Base-by-base conservation (phyloP, 306 rosid genomes). In the Quercus robur region DNA sequence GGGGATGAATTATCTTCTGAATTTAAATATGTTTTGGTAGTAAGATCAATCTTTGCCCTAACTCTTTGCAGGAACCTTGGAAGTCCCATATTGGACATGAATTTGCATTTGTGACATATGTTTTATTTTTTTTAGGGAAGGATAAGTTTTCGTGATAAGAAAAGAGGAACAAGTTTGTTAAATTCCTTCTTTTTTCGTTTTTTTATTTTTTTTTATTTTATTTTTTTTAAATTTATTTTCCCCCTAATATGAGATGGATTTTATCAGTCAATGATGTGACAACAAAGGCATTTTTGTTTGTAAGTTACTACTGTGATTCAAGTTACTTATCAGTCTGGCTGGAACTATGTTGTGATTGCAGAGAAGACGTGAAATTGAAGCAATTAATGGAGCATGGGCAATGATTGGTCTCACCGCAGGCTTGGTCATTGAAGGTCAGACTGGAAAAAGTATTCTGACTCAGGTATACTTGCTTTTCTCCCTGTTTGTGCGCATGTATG, bases 311-410 rank as follows among this genome's bases (percentile, higher is more conserved):
- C 6, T 14, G 75, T 64, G 71, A 64, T 51, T 52, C 41, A 79
- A 30, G 68, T 80, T 54, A 46, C 83, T 76, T 20, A 18, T 71
- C 52, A 75, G 51, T 63, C 84, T 79, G 75, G 49, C 77, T 25
- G 74, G 79, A 83, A 58, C 74, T 51, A 31, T 77, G 84, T 41
- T 76, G 67, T 83, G 84, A 81, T 63, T 80, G 80, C 73, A 95
- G 98, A 91, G 91, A 83, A 85, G 84, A 71, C 94, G 95, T 56
- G 93, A 86, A 86, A 88, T 95, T 76, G 99, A 95, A 81, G 97
- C 98, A 51, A 89, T 93, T 6, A 95, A 95, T 76, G 99, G 98
- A 75, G 99, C 98, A 51, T 93, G 97, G 97, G 99, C 99, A 56
- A 95, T 95, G 96, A 88, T 93, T 66, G 99, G 98, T 61, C 93